Evolutionary conservation across 139 green algal genomes (phyloP).

Genomic region (Chlamydomonas applanata): DNA sequence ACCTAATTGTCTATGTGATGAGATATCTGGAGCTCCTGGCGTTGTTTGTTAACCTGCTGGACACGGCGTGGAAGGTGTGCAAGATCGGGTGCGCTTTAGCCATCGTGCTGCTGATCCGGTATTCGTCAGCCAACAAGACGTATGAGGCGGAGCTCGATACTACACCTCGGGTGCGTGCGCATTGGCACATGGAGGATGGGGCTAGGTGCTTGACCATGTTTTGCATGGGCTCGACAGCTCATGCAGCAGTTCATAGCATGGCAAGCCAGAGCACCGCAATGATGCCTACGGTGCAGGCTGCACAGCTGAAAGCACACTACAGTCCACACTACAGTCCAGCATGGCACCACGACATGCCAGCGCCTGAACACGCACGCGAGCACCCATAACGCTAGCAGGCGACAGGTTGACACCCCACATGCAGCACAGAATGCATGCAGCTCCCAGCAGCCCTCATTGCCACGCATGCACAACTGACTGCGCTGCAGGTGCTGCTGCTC

Average conservation of each 20-base stretch:
- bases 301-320: no score
- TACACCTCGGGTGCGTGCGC: neutral
- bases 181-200: neutral
- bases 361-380: no score
- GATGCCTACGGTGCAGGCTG: no score
- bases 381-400: no score
- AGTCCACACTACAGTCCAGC: no score
- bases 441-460: no score
- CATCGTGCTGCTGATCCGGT: conserved; percentile 35
- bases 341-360: no score
- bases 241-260: no score
- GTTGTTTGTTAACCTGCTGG: conserved; percentile 2
- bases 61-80: conserved; percentile 23
- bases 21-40: conserved; percentile 29
- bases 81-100: conserved; percentile 17
- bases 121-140: conserved; percentile 4
- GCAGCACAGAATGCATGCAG: no score
- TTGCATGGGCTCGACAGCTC: neutral
- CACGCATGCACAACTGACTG: no score
- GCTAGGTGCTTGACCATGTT: neutral
- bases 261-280: no score
- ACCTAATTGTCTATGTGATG: conserved; percentile 28
- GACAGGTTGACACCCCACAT: no score
- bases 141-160: conserved; percentile 29
- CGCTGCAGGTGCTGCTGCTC: neutral